Base-by-base conservation (phyloP, 495 filamentous ascomycete genomes). In the Penicillium coprophilum region DNA sequence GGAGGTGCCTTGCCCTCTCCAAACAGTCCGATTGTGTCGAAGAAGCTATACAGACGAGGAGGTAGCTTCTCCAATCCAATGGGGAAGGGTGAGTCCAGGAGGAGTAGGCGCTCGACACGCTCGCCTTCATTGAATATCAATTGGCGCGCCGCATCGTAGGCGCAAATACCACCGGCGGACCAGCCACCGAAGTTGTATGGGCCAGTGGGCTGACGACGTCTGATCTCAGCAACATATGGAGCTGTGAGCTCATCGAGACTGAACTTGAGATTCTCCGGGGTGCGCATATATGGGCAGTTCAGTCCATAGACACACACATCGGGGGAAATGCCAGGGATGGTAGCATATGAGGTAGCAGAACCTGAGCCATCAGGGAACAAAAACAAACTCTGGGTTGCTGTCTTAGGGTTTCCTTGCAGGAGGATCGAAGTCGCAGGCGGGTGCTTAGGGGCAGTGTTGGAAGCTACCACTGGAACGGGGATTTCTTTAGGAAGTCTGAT, bases 111-210 rank as follows among this genome's bases (percentile, higher is more conserved):
- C 45, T 87, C 87, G 40, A 96, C 88, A 36, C 62, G 64, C 31
- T 93, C 87, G 23, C 85, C 85, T 17, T 80, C 77, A 45, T 83
- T 79, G 59, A 86, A 78, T 59, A 86, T 80, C 9, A 96, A 77
- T 58, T 91, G 86, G 51, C 83, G 84, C 28, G 85, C 84, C 21
- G 89, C 87, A 65, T 95, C 91, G 66, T 90, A 96, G 23, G 91
- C 91, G 59, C 92, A 86, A 32, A 94, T 89, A 40, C 92, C 92
- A 48, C 92, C 92, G 9, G 91, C 91, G 20, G 87, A 91, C 92
- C 92, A 96, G 15, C 81, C 87, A 49, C 84, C 84, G 38, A 87
- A 71, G 63, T 81, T 76, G 69, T 87, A 87, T 5, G 85, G 85
- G 1, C 91, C 91, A 43, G 85, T 80, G 0, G 92, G 84, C 73